Conservation (phyloP, 768 basidiomycete species). For the Leucosporidium creatinivorum region DNA sequence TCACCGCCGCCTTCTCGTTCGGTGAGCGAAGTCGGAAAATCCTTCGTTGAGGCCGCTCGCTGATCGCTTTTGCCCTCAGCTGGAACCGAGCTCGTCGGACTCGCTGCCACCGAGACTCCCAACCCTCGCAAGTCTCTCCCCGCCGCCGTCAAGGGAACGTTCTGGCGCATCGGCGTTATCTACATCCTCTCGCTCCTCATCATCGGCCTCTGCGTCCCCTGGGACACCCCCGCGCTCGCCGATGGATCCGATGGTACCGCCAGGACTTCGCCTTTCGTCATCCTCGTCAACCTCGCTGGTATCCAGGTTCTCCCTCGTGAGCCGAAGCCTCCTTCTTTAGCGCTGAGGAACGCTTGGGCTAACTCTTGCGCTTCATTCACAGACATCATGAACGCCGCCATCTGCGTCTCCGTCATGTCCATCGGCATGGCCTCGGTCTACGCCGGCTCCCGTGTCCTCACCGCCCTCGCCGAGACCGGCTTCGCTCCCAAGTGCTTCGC, state of each 20-base stretch:
- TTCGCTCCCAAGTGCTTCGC: constrained; percentile 61
- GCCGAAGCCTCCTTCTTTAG: constrained; percentile 12
- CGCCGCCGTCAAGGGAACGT: constrained; percentile 72
- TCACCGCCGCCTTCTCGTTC: constrained; percentile 69
- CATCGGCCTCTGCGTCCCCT: constrained; percentile 43
- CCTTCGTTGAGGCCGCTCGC: too few species aligned
- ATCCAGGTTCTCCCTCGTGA: constrained; percentile 16
- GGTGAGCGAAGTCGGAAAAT: constrained; percentile 47
- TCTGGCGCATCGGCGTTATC: constrained; percentile 64
- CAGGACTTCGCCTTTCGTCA: constrained; percentile 43
- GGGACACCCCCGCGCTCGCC: constrained; percentile 48
- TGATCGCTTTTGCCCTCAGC: not conserved
- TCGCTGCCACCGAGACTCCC: constrained; percentile 71
- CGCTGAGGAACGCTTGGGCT: too few species aligned
- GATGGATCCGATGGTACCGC: constrained; percentile 39
- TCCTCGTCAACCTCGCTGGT: constrained; percentile 41
- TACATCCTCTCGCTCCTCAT: constrained; percentile 43
- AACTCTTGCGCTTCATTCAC: too few species aligned
- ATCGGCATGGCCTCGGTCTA: constrained; percentile 63
- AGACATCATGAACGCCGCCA: too few species aligned
- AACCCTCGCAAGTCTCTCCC: constrained; percentile 87
- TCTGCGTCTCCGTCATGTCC: constrained; percentile 41
- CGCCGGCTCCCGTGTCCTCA: constrained; percentile 57
- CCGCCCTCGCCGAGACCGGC: constrained; percentile 57
- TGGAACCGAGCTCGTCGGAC: constrained; percentile 77